phyloP scores from a whole-genome alignment of 2,329 filamentous ascomycete genomes.

The Ophiostoma ulmi region DNA sequence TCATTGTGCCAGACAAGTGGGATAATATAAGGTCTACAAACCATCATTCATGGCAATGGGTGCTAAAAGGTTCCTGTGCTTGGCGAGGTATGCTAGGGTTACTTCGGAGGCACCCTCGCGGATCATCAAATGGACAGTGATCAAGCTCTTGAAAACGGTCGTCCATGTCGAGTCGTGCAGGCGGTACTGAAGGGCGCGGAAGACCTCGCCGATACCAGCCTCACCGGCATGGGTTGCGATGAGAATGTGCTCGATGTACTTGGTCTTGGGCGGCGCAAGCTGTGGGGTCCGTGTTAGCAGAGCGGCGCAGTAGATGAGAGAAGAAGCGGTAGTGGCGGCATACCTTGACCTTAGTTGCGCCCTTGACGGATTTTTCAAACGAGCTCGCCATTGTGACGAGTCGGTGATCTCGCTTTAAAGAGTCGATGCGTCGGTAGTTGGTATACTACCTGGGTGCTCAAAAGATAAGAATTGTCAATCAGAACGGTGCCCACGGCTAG shows the following conservation, averaged over 20 bases:
- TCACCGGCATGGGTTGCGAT: slow-evolving; percentile 92
- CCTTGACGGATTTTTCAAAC: slow-evolving; percentile 99
- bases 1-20: neutral
- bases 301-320: neutral
- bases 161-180: slow-evolving; percentile 97
- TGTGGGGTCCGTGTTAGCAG: slow-evolving; percentile 34
- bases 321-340: slow-evolving; percentile 26
- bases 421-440: neutral
- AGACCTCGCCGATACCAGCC: slow-evolving; percentile 90
- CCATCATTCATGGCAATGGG: slow-evolving; percentile 91
- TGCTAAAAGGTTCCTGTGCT: slow-evolving; percentile 75
- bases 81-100: slow-evolving; percentile 77
- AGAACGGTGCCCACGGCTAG: neutral
- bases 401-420: neutral
- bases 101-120: slow-evolving; percentile 87
- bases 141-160: slow-evolving; percentile 96
- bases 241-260: slow-evolving; percentile 98
- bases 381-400: slow-evolving; percentile 63
- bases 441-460: neutral
- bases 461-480: neutral
- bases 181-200: slow-evolving; percentile 81
- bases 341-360: slow-evolving; percentile 96
- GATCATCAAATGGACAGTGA: slow-evolving; percentile 96
- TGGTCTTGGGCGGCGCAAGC: slow-evolving; percentile 95
- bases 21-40: slow-evolving; percentile 41